Conservation (phyloP, 1,284 basidiomycete genomes). For the Mycena sp. region DNA sequence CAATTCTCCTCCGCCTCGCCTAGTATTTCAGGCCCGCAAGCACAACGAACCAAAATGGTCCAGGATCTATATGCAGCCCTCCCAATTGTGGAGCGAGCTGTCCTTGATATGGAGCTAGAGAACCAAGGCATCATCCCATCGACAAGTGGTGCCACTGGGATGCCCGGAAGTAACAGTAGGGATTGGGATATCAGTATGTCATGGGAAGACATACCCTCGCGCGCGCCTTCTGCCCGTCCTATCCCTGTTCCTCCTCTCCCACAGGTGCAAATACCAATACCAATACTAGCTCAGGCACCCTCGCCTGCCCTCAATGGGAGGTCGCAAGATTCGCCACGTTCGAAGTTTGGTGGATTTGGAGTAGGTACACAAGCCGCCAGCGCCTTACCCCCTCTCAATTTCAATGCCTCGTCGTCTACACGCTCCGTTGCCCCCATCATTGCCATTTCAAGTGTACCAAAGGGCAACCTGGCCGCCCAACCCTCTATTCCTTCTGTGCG, state of each 20-base stretch:
- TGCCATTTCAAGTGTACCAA: conserved; percentile 13
- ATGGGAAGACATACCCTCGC: conserved; percentile 57
- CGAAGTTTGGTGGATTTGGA: conserved; percentile 25
- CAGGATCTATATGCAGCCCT: conserved; percentile 69
- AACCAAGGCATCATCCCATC: conserved; percentile 25
- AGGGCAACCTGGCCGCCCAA: conserved; percentile 6
- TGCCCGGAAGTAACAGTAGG: conserved; percentile 29
- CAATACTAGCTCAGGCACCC: not conserved
- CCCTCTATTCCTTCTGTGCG: conserved; percentile 5
- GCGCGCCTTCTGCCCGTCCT: conserved; percentile 11
- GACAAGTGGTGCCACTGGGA: not conserved
- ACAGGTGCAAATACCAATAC: conserved; percentile 5
- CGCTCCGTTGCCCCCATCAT: conserved; percentile 16
- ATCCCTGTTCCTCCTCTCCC: conserved; percentile 11
- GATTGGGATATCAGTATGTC: conserved; percentile 53
- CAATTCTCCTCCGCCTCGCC: conserved; percentile 58
- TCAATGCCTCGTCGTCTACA: conserved; percentile 9
- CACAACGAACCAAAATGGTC: conserved; percentile 70
- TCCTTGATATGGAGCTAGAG: conserved; percentile 63
- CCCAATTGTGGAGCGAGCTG: conserved; percentile 63
- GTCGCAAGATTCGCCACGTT: conserved; percentile 1
- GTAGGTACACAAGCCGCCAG: conserved; percentile 10
- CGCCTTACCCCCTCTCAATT: conserved; percentile 19
- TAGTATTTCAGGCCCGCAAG: conserved; percentile 37
- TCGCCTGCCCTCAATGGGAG: conserved; percentile 1